These are phyloP conservation scores for Aspergillus transmontanensis DNA, from an alignment of 2,329 filamentous ascomycete species.

Conservation along the genomic window DNA sequence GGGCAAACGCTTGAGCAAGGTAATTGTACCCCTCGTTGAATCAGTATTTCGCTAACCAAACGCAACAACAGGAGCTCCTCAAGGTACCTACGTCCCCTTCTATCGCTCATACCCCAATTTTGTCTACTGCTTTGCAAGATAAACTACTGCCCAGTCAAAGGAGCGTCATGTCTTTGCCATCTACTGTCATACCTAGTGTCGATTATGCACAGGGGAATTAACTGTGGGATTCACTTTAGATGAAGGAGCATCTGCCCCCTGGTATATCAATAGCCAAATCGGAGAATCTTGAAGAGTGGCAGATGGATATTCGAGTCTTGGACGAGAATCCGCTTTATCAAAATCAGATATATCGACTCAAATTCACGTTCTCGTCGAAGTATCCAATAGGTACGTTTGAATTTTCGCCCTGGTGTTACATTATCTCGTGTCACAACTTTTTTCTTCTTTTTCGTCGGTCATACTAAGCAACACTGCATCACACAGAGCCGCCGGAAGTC, in stretches of 20 bases:
- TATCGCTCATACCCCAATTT: neutral
- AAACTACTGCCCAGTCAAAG: neutral
- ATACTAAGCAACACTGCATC: conserved; percentile 15
- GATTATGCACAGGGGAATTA: neutral
- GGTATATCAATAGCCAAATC: conserved; percentile 78
- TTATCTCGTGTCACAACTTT: neutral
- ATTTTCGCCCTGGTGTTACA: neutral
- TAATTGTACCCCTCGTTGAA: conserved; percentile 25
- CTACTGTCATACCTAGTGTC: neutral
- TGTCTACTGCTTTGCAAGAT: neutral
- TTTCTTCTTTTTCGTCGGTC: neutral
- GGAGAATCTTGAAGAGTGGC: conserved; percentile 86
- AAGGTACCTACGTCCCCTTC: conserved; percentile 48
- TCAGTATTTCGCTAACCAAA: conserved; percentile 23
- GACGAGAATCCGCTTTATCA: conserved; percentile 88
- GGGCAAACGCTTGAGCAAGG: conserved; percentile 50
- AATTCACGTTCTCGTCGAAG: conserved; percentile 78
- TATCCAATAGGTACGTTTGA: conserved; percentile 83
- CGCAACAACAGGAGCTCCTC: conserved; percentile 50
- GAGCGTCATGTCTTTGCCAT: neutral
- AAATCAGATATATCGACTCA: conserved; percentile 77
- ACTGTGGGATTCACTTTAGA: conserved; percentile 37
- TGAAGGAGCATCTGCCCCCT: conserved; percentile 61
- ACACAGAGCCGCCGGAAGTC: conserved; percentile 86
- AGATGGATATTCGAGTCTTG: conserved; percentile 86